Conservation (phyloP, 2,329 filamentous ascomycete genomes). For the Dactylellina cionopaga region DNA sequence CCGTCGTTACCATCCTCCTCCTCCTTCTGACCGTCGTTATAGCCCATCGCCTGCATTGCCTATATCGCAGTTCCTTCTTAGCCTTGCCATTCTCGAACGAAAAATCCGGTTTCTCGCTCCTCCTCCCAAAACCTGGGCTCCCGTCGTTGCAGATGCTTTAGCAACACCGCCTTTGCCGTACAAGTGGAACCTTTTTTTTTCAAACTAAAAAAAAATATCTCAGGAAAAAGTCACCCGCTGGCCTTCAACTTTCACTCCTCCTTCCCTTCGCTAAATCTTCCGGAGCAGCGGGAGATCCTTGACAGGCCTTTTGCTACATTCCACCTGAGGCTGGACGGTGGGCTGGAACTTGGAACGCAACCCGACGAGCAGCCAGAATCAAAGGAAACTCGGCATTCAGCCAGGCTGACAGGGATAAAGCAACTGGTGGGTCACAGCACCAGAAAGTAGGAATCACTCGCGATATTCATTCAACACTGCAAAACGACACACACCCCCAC, state of each 20-base stretch:
- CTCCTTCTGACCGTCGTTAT: too few species aligned
- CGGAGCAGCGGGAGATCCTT: conserved; percentile 11
- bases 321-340: conserved; percentile 35
- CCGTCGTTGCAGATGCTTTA: too few species aligned
- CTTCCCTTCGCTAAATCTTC: conserved; percentile 11
- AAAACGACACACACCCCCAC: conserved; percentile 26
- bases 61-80: background rate
- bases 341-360: conserved; percentile 24
- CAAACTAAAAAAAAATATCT: background rate
- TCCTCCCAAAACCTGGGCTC: background rate
- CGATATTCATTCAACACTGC: conserved; percentile 31
- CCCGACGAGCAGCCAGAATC: conserved; percentile 23
- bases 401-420: conserved; percentile 51
- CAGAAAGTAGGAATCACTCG: conserved; percentile 33
- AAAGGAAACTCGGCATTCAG: conserved; percentile 46
- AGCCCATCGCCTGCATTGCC: too few species aligned
- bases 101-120: conserved; percentile 3
- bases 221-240: background rate
- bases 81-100: background rate
- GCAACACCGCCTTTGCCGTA: background rate
- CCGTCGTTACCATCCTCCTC: too few species aligned
- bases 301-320: conserved; percentile 8
- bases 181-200: background rate
- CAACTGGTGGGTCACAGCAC: conserved; percentile 4
- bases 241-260: background rate